These are phyloP conservation scores for Rhodotorula sp. DNA, from an alignment of 1,284 basidiomycete species.

Conservation along the genomic window DNA sequence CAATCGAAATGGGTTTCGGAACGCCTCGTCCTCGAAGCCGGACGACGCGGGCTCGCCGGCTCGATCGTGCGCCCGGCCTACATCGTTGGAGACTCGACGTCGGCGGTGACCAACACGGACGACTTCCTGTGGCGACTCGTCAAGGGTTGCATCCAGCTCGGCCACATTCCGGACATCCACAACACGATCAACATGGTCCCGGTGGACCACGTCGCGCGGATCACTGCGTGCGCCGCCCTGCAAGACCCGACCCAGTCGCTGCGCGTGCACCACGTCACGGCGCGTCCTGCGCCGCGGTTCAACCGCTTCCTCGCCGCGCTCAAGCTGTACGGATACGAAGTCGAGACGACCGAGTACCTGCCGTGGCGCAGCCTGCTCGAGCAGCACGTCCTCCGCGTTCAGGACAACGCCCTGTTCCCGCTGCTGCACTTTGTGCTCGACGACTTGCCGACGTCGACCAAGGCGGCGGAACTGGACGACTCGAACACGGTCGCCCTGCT, in stretches of 20 bases:
- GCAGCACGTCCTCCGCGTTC: conserved; percentile 85
- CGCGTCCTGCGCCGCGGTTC: conserved; percentile 82
- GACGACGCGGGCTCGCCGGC: conserved; percentile 77
- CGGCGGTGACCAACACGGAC: conserved; percentile 96
- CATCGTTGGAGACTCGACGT: conserved; percentile 86
- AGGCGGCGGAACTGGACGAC: conserved; percentile 88
- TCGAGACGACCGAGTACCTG: conserved; percentile 79
- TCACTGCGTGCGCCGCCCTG: conserved; percentile 68
- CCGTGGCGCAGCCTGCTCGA: conserved; percentile 89
- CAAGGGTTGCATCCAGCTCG: conserved; percentile 95
- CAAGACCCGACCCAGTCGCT: conserved; percentile 48
- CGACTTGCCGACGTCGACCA: conserved; percentile 94
- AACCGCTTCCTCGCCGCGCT: conserved; percentile 81
- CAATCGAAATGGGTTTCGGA: conserved; percentile 99
- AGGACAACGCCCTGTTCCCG: conserved; percentile 97
- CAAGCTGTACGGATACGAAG: conserved; percentile 74
- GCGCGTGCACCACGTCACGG: conserved; percentile 82
- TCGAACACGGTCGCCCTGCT: conserved; percentile 72
- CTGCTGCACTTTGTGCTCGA: conserved; percentile 95
- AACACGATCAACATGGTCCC: conserved; percentile 99
- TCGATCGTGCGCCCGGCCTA: conserved; percentile 92
- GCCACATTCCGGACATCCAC: conserved; percentile 93
- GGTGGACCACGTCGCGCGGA: conserved; percentile 90
- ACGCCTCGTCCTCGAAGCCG: conserved; percentile 87
- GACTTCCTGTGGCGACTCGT: conserved; percentile 98